Evolutionary conservation across 371 early-diverging fungal species (phyloP).

Genomic region (Conidiobolus incongruus): DNA sequence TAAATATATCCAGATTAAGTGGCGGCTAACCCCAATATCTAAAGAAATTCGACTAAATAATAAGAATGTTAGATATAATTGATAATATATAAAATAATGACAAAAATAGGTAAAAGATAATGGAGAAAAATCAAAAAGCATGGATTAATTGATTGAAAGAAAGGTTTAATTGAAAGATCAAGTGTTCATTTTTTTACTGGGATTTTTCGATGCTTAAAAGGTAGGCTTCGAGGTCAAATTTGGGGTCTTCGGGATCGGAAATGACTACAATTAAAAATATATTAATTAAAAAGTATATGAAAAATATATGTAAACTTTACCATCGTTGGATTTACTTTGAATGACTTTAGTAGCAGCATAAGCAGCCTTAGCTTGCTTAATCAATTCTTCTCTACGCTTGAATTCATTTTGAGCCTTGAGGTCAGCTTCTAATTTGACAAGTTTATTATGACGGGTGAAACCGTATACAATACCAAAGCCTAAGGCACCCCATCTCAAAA

Average conservation of each 20-base stretch:
- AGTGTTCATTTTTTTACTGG: too few relatives aligned
- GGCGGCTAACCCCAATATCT: too few relatives aligned
- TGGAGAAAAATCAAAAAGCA: too few relatives aligned
- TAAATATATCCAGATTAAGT: too few relatives aligned
- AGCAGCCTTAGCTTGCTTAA: slow-evolving; percentile 1
- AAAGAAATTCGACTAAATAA: too few relatives aligned
- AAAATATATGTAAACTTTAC: too few relatives aligned
- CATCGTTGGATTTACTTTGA: too few relatives aligned
- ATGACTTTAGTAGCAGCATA: slow-evolving; percentile 1
- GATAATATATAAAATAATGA: too few relatives aligned
- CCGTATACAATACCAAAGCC: slow-evolving; percentile 1
- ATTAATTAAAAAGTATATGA: neutral
- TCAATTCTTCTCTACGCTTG: slow-evolving; percentile 1
- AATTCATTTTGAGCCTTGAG: neutral
- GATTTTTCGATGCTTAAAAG: neutral
- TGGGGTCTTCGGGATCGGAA: neutral
- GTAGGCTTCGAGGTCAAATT: neutral
- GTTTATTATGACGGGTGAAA: neutral
- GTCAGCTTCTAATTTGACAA: neutral
- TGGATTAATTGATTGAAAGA: too few relatives aligned
- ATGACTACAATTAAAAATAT: neutral
- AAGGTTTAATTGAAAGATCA: too few relatives aligned
- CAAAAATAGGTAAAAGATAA: too few relatives aligned
- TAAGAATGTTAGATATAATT: too few relatives aligned
- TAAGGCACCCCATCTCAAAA: slow-evolving; percentile 2